Conservation (phyloP, 176 grass and related monocot genomes). For the Musa schizocarpa region DNA sequence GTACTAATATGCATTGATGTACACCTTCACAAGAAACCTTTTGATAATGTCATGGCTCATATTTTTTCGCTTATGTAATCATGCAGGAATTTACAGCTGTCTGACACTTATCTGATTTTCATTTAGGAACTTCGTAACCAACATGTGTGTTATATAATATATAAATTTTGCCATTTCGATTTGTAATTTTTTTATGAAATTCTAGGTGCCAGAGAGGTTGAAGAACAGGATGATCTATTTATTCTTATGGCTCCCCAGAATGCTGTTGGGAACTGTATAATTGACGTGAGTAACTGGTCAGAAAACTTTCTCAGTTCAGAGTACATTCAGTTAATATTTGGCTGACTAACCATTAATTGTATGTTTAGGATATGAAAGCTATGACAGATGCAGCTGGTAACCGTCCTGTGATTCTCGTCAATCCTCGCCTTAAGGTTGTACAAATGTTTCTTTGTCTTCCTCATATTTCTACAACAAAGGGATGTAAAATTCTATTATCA, state of each 20-base stretch:
- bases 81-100: neutral
- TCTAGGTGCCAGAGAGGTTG: constrained; percentile 55
- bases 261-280: constrained; percentile 99
- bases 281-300: constrained; percentile 46
- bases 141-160: neutral
- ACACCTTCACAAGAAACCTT: too few relatives aligned
- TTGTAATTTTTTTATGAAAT: constrained; percentile 25
- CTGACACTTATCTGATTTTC: neutral
- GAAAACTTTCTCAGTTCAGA: neutral
- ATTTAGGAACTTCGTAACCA: neutral
- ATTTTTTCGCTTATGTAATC: neutral
- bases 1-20: too few relatives aligned
- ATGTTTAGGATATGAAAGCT: constrained; percentile 66
- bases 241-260: constrained; percentile 90
- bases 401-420: constrained; percentile 88
- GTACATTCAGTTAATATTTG: neutral
- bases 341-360: constrained; percentile 3
- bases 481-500: neutral
- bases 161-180: neutral
- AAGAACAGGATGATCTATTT: constrained; percentile 97
- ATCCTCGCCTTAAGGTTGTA: constrained; percentile 86
- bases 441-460: neutral
- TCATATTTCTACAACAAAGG: neutral
- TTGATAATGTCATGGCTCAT: neutral
- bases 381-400: constrained; percentile 88